Conservation (phyloP, 169 alveolate genomes). For the Plasmodium knowlesi region DNA sequence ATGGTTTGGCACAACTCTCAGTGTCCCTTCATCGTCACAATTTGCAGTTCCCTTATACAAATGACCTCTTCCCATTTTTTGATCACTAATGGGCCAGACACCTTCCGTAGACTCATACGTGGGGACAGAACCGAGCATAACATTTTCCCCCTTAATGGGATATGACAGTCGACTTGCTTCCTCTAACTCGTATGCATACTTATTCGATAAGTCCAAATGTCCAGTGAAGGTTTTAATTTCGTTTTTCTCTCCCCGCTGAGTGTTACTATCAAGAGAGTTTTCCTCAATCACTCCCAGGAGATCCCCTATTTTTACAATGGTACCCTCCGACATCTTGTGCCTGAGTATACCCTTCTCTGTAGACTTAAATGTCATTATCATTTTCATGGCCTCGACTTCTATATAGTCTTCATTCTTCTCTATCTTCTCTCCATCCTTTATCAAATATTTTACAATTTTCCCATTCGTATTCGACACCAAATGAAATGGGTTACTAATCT, state of each 20-base stretch:
- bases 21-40: background rate
- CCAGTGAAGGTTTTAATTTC: conserved; percentile 21
- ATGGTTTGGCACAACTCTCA: background rate
- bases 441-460: conserved; percentile 79
- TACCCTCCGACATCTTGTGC: conserved; percentile 85
- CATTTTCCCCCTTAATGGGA: background rate
- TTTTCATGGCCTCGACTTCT: conserved; percentile 89
- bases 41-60: background rate
- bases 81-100: background rate
- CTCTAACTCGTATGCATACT: conserved; percentile 50
- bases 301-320: conserved; percentile 83
- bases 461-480: conserved; percentile 77
- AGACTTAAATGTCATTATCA: conserved; percentile 84
- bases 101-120: background rate
- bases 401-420: conserved; percentile 83
- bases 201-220: conserved; percentile 70
- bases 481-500: conserved; percentile 59
- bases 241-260: conserved; percentile 9
- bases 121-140: background rate
- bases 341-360: conserved; percentile 83
- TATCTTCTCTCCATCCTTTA: conserved; percentile 80
- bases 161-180: background rate
- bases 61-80: background rate
- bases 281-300: conserved; percentile 77
- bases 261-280: background rate